Evolutionary conservation across 2,329 filamentous ascomycete genomes (phyloP).

Genomic region (Cladosporium velox): DNA sequence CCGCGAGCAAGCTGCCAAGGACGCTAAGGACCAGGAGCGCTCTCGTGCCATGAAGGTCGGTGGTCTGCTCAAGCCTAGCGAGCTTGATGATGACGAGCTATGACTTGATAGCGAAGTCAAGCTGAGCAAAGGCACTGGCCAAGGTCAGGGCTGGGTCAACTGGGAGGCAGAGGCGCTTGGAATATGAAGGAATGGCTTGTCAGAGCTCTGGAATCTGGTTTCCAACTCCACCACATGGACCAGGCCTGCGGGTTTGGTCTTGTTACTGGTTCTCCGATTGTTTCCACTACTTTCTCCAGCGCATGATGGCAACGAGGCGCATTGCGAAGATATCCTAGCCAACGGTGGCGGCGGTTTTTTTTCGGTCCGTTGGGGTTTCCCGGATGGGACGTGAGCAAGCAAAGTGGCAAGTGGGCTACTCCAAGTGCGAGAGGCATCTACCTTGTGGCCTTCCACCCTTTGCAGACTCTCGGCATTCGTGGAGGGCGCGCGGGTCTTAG

Average conservation of each 20-base stretch:
- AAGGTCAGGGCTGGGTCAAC: conserved; percentile 8
- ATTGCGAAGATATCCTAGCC: conserved; percentile 20
- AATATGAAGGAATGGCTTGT: conserved; percentile 10
- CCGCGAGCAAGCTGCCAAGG: conserved; percentile 85
- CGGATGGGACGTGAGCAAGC: background rate
- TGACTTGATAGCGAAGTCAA: conserved; percentile 67
- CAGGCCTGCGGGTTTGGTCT: background rate
- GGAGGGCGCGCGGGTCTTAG: background rate
- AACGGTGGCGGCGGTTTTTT: conserved; percentile 6
- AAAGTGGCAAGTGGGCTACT: background rate
- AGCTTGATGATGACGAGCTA: conserved; percentile 79
- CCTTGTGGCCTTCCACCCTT: background rate
- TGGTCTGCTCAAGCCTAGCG: conserved; percentile 94
- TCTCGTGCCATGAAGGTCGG: conserved; percentile 93
- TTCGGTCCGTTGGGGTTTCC: background rate
- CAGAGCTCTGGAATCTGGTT: background rate
- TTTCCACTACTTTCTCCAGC: background rate
- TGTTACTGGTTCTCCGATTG: background rate
- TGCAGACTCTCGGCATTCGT: background rate
- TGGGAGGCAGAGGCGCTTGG: conserved; percentile 20
- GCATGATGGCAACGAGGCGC: background rate
- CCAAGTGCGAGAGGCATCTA: background rate
- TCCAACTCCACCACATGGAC: background rate
- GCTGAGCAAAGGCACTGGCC: conserved; percentile 26
- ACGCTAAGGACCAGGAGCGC: conserved; percentile 83